phyloP scores from a whole-genome alignment of 129 eudicot genomes.

The Ambrosia artemisiifolia region DNA sequence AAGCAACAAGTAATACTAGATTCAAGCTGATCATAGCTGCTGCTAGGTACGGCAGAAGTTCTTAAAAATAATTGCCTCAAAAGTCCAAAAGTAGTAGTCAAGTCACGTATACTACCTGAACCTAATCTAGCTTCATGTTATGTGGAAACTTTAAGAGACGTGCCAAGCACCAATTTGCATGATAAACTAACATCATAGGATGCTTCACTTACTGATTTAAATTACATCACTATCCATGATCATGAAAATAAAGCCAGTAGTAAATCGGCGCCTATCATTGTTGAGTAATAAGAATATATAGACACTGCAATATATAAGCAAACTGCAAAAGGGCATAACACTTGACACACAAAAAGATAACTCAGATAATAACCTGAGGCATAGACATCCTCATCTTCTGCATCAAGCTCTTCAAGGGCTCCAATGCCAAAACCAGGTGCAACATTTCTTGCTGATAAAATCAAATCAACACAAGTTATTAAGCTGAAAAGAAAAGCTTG shows the following conservation, averaged over 20 bases:
- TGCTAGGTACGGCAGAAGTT: too few species aligned
- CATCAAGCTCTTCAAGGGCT: conserved; percentile 95
- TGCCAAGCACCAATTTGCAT: neutral
- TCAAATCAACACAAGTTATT: conserved; percentile 22
- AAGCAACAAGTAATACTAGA: too few species aligned
- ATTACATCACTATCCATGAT: neutral
- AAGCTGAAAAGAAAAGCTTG: conserved; percentile 8
- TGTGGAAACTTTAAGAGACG: neutral
- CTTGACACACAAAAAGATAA: neutral
- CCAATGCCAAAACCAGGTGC: conserved; percentile 99
- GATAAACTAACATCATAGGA: neutral
- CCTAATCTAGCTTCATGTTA: neutral
- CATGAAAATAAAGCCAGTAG: neutral
- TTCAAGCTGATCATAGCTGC: too few species aligned
- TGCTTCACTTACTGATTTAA: neutral
- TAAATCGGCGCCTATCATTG: neutral
- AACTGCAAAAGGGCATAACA: conserved; percentile 15
- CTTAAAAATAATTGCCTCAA: neutral
- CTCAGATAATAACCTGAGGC: conserved; percentile 47
- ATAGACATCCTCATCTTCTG: conserved; percentile 92
- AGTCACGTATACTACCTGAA: neutral
- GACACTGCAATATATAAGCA: neutral
- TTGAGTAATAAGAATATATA: neutral
- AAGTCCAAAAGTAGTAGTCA: neutral
- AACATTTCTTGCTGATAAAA: conserved; percentile 69